Evolutionary conservation across 176 grass and related monocot genomes (phyloP), one percentile per base, ranked within the genome.

Genomic region (Rhynchospora breviuscula): DNA sequence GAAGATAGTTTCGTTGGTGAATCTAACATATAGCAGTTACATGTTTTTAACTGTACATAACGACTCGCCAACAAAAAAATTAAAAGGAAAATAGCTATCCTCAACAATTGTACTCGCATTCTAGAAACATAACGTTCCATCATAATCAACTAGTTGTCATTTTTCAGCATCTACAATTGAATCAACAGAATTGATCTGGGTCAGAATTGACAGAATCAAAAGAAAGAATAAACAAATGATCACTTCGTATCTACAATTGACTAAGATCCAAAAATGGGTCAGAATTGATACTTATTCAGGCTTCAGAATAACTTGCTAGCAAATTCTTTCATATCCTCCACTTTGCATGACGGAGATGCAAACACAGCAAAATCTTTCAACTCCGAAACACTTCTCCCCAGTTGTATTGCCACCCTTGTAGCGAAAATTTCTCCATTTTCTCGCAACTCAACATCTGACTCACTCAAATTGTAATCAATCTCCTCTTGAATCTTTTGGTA

Each of bases 351-450:
- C 1, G 64, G 63, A 35, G 85, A 82, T 7, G 85, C 85, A 43
- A 81, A 87, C 52, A 1, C 15, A 2, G 15, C 66, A 7, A 87
- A 76, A 54, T 64, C 53, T 6, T 59, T 53, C 43, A 87, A 64
- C n/a, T 87, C 85, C 0, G 77, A 48, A 17, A 82, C 10, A 14
- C 67, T 87, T 31, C 77, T 72, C 0, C 85, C 85, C 1, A 87
- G 85, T 62, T 64, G 64, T 53, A 87, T 14, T 19, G 79, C 79
- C n/a, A 82, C 13, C 54, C 80, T 82, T 14, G 52, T 47, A 47
- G 79, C 81, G 14, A 87, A 82, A 35, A 87, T 3, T 21, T 87
- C 85, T 12, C 85, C 85, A n/a, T 87, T 87, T 72, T 87, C 85
- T 40, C 85, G 40, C 79, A 71, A 71, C 79, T 82, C 79, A 31